These are phyloP conservation scores for Codiaeum variegatum DNA, from an alignment of 441 rosid species.

Conservation along the genomic window DNA sequence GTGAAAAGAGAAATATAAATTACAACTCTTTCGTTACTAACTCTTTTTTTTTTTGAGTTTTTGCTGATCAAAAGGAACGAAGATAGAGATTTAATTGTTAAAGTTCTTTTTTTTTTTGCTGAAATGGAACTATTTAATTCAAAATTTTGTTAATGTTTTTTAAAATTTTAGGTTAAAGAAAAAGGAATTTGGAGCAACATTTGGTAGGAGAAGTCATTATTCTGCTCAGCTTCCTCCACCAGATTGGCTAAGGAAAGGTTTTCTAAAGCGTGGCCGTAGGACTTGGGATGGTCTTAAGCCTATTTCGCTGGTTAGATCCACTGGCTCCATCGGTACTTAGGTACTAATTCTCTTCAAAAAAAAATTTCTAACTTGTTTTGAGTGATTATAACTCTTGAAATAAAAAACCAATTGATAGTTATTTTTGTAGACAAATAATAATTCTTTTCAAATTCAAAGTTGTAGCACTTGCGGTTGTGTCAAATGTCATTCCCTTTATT, in stretches of 20 bases:
- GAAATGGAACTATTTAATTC: neutral
- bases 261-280: slow-evolving; percentile 51
- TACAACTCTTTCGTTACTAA: no score
- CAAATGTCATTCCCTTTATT: slow-evolving; percentile 84
- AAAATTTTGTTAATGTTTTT: slow-evolving; percentile 9
- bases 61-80: neutral
- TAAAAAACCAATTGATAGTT: slow-evolving; percentile 11
- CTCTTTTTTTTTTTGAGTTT: no score
- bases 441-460: slow-evolving; percentile 79
- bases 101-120: neutral
- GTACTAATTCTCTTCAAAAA: slow-evolving; percentile 29
- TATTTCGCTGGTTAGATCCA: slow-evolving; percentile 82
- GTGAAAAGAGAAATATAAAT: neutral
- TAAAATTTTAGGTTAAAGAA: slow-evolving; percentile 52
- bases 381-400: neutral
- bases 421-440: slow-evolving; percentile 82
- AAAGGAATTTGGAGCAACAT: slow-evolving; percentile 36
- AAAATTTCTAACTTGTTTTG: neutral
- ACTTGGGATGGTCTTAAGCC: slow-evolving; percentile 91
- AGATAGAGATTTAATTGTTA: neutral
- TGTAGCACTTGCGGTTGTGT: slow-evolving; percentile 94
- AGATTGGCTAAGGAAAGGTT: slow-evolving; percentile 92
- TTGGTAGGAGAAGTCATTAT: slow-evolving; percentile 55
- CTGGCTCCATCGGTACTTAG: slow-evolving; percentile 97
- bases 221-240: slow-evolving; percentile 58